Evolutionary conservation across 2,329 filamentous ascomycete species (phyloP).

Genomic region (Thermoascus crustaceus): DNA sequence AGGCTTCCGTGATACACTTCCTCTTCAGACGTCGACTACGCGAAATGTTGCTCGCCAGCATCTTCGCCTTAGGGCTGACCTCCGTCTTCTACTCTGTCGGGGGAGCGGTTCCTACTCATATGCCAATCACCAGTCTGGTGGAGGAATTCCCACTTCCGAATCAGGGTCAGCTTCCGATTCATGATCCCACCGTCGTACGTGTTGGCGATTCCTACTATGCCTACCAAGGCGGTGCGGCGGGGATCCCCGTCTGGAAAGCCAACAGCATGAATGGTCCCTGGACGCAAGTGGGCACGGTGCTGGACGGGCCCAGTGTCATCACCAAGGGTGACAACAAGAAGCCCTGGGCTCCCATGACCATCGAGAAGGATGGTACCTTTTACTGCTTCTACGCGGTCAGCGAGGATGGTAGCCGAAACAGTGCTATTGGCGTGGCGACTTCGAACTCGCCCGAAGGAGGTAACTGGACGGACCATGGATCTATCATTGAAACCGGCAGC

Average conservation of each 20-base stretch:
- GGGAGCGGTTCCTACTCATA: too few relatives aligned
- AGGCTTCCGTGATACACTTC: background rate
- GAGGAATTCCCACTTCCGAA: background rate
- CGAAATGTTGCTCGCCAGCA: background rate
- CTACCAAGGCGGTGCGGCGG: background rate
- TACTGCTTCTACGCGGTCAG: slow-evolving; percentile 60
- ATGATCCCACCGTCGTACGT: slow-evolving; percentile 1
- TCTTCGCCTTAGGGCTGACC: background rate
- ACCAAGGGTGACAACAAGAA: slow-evolving; percentile 23
- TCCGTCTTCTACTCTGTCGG: background rate
- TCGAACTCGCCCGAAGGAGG: slow-evolving; percentile 30
- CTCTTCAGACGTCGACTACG: background rate
- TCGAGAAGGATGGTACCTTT: slow-evolving; percentile 48
- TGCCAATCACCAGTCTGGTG: background rate
- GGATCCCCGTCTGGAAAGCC: background rate
- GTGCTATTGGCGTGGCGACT: slow-evolving; percentile 54
- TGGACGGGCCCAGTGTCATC: slow-evolving; percentile 24
- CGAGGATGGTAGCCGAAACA: slow-evolving; percentile 52
- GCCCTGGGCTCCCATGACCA: slow-evolving; percentile 54
- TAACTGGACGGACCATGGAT: slow-evolving; percentile 29
- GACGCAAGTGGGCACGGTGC: slow-evolving; percentile 15
- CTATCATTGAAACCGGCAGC: slow-evolving; percentile 22
- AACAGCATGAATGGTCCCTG: background rate
- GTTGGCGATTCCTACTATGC: slow-evolving; percentile 4
- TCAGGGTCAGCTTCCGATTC: slow-evolving; percentile 1